Evolutionary conservation across 225 moss, liverwort and hornwort genomes (phyloP).

Genomic region (Physcomitrium patens): DNA sequence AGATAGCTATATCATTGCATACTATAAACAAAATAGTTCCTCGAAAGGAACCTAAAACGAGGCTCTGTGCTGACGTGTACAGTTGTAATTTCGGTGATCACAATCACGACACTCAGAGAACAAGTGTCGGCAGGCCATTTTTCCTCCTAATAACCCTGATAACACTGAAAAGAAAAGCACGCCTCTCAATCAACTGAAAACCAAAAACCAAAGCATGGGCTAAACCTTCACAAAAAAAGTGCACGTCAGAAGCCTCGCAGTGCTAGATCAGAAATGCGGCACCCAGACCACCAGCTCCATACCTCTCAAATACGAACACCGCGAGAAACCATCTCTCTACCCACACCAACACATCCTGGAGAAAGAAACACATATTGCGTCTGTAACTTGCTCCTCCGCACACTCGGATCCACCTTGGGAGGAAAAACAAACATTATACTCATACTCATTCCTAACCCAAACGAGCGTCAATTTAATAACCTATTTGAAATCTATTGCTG

Average conservation of each 20-base stretch:
- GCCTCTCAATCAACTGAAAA: conserved; percentile 15
- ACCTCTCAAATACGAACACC: neutral
- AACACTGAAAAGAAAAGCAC: neutral
- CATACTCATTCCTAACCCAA: neutral
- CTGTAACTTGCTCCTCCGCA: conserved; percentile 4
- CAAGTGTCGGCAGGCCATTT: too few relatives aligned
- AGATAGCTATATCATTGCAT: neutral
- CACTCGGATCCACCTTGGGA: neutral
- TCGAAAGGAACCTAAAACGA: neutral
- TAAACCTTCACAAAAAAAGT: conserved; percentile 1
- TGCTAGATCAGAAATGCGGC: conserved; percentile 19
- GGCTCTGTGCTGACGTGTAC: conserved; percentile 9
- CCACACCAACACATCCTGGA: neutral
- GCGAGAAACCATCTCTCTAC: neutral
- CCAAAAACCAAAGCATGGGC: neutral
- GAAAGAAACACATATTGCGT: neutral
- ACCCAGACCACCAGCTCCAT: neutral
- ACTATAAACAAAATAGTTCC: neutral
- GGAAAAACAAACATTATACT: conserved; percentile 3
- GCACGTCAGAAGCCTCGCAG: conserved; percentile 6
- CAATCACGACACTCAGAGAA: neutral
- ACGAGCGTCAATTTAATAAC: neutral
- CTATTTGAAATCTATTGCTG: neutral
- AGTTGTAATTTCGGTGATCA: conserved; percentile 2
- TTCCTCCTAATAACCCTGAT: too few relatives aligned